Evolutionary conservation across 331 rosid genomes (phyloP).

Genomic region (Quercus phellos): DNA sequence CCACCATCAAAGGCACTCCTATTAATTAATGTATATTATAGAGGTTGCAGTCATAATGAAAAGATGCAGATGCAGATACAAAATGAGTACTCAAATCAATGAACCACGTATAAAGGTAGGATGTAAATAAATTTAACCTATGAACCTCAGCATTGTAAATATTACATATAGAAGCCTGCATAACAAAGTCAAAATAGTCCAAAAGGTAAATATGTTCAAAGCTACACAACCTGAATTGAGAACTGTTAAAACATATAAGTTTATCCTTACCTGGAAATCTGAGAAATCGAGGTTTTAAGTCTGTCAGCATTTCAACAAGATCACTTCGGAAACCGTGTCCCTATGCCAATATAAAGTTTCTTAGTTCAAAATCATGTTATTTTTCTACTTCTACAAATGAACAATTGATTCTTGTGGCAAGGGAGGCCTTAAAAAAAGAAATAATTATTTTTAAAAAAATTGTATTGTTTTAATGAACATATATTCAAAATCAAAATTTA

Average conservation of each 20-base stretch:
- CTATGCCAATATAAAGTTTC: constrained; percentile 37
- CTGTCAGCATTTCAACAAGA: constrained; percentile 50
- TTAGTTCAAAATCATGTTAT: neutral
- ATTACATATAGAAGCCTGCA: neutral
- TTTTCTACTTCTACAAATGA: no score
- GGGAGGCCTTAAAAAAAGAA: no score
- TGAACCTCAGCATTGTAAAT: neutral
- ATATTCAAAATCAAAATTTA: no score
- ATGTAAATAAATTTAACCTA: neutral
- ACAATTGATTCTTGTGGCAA: no score
- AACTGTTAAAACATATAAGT: constrained; percentile 9
- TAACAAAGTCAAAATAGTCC: neutral
- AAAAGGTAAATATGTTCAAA: neutral
- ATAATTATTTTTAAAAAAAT: no score
- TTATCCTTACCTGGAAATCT: constrained; percentile 77
- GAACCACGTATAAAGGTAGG: neutral
- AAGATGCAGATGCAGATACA: neutral
- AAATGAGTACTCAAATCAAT: neutral
- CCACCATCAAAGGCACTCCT: neutral
- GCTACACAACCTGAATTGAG: neutral
- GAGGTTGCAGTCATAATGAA: neutral
- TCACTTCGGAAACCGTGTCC: constrained; percentile 85
- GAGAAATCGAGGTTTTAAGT: constrained; percentile 63
- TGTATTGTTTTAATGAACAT: no score
- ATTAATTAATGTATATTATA: neutral